Conservation (phyloP, 1,284 basidiomycete species). For the Ceratobasidium sp. region DNA sequence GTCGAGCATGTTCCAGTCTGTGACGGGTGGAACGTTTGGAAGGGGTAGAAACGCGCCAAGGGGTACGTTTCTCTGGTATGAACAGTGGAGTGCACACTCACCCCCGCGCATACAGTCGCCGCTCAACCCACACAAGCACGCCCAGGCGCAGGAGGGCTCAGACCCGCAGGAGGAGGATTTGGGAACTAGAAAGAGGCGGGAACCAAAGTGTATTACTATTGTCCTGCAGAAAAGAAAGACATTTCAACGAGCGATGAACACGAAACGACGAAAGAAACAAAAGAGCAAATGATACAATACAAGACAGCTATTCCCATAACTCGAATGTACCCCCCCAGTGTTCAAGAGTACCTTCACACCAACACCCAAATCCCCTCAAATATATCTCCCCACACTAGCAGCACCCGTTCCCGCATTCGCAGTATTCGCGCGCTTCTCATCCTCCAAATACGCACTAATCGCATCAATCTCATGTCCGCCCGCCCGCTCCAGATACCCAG, state of each 20-base stretch:
- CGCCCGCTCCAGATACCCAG: constrained; percentile 75
- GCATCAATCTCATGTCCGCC: constrained; percentile 81
- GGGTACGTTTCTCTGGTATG: constrained; percentile 17
- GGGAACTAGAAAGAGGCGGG: not conserved
- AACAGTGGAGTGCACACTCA: not conserved
- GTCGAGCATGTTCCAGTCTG: constrained; percentile 32
- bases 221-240: constrained; percentile 27
- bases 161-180: constrained; percentile 50
- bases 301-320: not conserved
- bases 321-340: constrained; percentile 3
- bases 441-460: constrained; percentile 87
- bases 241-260: constrained; percentile 44
- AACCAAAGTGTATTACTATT: constrained; percentile 25
- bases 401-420: not conserved
- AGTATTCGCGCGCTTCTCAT: constrained; percentile 77
- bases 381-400: constrained; percentile 3
- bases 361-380: not conserved
- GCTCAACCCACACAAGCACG: constrained; percentile 50
- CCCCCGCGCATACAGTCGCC: constrained; percentile 8
- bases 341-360: not conserved
- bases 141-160: constrained; percentile 51
- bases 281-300: constrained; percentile 44
- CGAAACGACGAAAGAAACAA: constrained; percentile 28
- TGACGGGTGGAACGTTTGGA: constrained; percentile 10
- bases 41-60: constrained; percentile 31